These are phyloP conservation scores for Lepiota subincarnata DNA, from an alignment of 768 basidiomycete species.

Conservation along the genomic window DNA sequence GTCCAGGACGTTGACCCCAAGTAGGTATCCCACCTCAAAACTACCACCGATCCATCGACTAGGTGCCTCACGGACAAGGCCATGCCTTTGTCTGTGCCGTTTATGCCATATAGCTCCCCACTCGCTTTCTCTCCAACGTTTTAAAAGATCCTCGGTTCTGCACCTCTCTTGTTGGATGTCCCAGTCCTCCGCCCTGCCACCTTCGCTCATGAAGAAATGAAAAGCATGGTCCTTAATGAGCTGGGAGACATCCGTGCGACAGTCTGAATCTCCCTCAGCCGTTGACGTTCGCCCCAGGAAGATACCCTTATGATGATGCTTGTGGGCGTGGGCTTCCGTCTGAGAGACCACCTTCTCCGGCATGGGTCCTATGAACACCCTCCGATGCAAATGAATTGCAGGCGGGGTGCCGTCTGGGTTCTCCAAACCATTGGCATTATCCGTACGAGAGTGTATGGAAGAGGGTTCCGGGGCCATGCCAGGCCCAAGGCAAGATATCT, in stretches of 20 bases:
- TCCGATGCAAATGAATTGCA: constrained; percentile 34
- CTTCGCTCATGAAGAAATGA: constrained; percentile 58
- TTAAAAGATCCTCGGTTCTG: constrained; percentile 50
- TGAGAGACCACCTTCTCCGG: constrained; percentile 54
- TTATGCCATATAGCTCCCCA: constrained; percentile 50
- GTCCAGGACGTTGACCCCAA: constrained; percentile 62
- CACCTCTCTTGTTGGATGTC: constrained; percentile 42
- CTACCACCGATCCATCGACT: constrained; percentile 65
- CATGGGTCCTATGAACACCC: constrained; percentile 75
- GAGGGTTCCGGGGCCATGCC: neutral
- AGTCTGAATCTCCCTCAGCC: constrained; percentile 23
- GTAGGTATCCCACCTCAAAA: constrained; percentile 74
- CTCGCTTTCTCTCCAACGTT: constrained; percentile 61
- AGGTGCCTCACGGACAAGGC: constrained; percentile 18
- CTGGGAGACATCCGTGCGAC: constrained; percentile 37
- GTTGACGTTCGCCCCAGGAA: constrained; percentile 17
- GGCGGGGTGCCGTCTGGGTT: constrained; percentile 6
- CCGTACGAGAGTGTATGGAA: neutral
- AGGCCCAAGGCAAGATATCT: too few relatives aligned
- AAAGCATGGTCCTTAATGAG: constrained; percentile 59
- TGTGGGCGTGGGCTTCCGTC: constrained; percentile 33
- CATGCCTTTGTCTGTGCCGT: constrained; percentile 29
- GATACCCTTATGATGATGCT: constrained; percentile 8
- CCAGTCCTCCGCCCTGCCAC: constrained; percentile 68
- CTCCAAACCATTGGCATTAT: neutral